Evolutionary conservation across 306 rosid species (phyloP), one percentile per base, ranked within the genome.

Genomic region (Casuarina cunninghamiana): DNA sequence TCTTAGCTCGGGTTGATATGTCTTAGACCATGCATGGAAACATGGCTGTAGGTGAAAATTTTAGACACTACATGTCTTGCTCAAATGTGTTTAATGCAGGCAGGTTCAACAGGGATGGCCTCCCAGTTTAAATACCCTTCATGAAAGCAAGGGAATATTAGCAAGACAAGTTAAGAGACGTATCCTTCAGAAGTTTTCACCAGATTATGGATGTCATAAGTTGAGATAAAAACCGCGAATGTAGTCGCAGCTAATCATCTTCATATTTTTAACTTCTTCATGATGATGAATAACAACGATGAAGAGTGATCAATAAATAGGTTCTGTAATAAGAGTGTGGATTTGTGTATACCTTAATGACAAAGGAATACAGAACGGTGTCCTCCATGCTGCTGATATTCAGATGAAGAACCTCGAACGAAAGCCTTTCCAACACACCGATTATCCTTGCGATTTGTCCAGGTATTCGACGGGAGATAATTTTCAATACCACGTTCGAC

Each of bases 331-430:
- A 37, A 37, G 41, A 62, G 11, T 26, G 32, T 26, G 32, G 32
- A 26, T 26, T 26, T 26, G 68, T 6, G 11, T 21, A 79, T 87
- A 95, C 99, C 99, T 95, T 89, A 78, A 95, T 83, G 44, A 95
- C 90, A 76, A 93, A 91, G 50, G 94, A 91, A 86, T 88, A 93
- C 0, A 95, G 86, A 77, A 93, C 97, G 1, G 94, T 86, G 78
- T 91, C 93, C 51, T 93, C 96, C 97, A 95, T 93, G 93, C 91
- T 93, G 69, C 93, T 93, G 85, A 93, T 90, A 55, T 90, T 93
- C 10, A 95, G 89, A 83, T 93, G 97, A 87, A 95, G 97, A 50
- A 95, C 95, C 83, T 93, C 94, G 77, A 95, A 90, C 0, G 97
- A 88, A 73, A 87, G 90, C 71, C 78, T 85, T 90, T 95, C 99